Evolutionary conservation across 495 filamentous ascomycete genomes (phyloP), one percentile per base, ranked within the genome.

Genomic region (Penicillium maclennaniae): DNA sequence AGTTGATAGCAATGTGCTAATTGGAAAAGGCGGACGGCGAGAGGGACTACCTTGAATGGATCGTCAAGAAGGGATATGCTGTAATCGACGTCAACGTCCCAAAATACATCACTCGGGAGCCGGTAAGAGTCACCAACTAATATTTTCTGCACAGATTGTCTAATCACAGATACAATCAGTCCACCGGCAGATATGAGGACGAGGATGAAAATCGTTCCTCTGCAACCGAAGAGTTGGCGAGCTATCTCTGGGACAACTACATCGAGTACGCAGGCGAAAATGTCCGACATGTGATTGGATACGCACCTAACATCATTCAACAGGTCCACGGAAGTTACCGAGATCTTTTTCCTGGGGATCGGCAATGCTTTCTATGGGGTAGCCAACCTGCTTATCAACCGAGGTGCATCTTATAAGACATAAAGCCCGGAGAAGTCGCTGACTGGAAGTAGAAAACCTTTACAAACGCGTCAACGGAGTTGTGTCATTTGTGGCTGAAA

Each of bases 221-320:
- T 39, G 81, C 84, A 39, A 85, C 85, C 0, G 80, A 86, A 49
- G 87, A 93, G 55, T 70, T 97, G 7, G 86, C 90, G 16, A 82
- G 80, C 48, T 97, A 95, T 60, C 67, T 98, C 28, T 98, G 95
- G 95, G 92, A 97, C 58, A 98, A 98, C 62, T 96, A 96, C 59
- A 87, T 98, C 31, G 88, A 95, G 79, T 84, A 74, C 59, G 73
- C 17, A 12, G 20, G 14, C 31, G 31, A 12, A 12, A 2, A 2
- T 34, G 10, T 26, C 25, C 42, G 43, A 15, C 5, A 6, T 23
- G 19, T 31, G 15, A 31, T 19, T 43, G 39, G 27, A 26, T 28
- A 21, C 20, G 31, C 37, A 40, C 25, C 7, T 28, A 40, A 40
- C 6, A 12, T n/a, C 1, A 40, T 0, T 19, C 23, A 47, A 10